Conservation (phyloP, 805 yeast species). For the Kuraishia capsulata region DNA sequence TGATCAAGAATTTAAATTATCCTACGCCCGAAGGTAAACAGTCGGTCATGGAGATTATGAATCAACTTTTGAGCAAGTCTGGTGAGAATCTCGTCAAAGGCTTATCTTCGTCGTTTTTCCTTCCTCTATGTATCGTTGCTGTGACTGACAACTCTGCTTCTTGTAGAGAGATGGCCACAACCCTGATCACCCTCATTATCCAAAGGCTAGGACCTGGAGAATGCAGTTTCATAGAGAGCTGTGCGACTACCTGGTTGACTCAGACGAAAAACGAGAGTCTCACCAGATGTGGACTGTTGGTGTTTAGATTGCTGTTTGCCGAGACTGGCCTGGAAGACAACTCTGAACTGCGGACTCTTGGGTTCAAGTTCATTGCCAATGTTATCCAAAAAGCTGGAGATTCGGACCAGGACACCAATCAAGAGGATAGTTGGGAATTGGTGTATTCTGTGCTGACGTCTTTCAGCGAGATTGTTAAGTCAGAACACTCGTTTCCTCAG, state of each 20-base stretch:
- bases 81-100: slow-evolving; percentile 48
- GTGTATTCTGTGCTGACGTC: slow-evolving; percentile 58
- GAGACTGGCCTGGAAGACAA: slow-evolving; percentile 34
- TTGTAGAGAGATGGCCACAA: slow-evolving; percentile 78
- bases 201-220: slow-evolving; percentile 31
- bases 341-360: slow-evolving; percentile 29
- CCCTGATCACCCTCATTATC: slow-evolving; percentile 48
- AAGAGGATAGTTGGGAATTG: slow-evolving; percentile 57
- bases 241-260: slow-evolving; percentile 52
- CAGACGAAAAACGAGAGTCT: slow-evolving; percentile 43
- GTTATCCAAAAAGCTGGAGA: slow-evolving; percentile 25
- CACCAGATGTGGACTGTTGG: slow-evolving; percentile 64
- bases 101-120: slow-evolving; percentile 69
- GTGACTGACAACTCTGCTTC: slow-evolving; percentile 69
- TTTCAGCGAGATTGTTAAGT: slow-evolving; percentile 30
- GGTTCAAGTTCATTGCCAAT: slow-evolving; percentile 16
- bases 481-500: slow-evolving; percentile 16
- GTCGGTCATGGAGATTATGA: slow-evolving; percentile 83
- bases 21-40: slow-evolving; percentile 82
- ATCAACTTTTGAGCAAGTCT: slow-evolving; percentile 58
- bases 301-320: slow-evolving; percentile 52
- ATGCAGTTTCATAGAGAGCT: slow-evolving; percentile 30
- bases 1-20: slow-evolving; percentile 74
- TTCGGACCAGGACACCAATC: slow-evolving; percentile 24
- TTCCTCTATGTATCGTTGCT: slow-evolving; percentile 68